Evolutionary conservation across 306 rosid species (phyloP).

Genomic region (Dalbergia oliveri): DNA sequence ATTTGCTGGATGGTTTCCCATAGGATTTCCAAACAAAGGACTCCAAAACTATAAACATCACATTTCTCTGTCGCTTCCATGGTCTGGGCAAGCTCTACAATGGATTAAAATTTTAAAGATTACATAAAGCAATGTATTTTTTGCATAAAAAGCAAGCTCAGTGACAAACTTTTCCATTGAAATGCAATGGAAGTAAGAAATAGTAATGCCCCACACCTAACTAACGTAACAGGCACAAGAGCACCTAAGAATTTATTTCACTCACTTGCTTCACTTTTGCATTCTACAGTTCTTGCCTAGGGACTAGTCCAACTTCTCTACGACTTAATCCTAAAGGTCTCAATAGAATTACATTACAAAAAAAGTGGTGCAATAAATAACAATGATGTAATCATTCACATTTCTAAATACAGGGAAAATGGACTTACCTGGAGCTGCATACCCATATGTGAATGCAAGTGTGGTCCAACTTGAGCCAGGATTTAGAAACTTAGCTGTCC

Average conservation of each 20-base stretch:
- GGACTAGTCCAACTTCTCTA: not conserved
- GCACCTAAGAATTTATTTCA: too few relatives aligned
- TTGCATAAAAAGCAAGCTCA: not conserved
- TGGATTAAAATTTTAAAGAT: not conserved
- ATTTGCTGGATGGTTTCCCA: constrained; percentile 1
- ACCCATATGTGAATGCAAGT: not conserved
- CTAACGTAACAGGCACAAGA: too few relatives aligned
- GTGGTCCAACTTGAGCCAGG: not conserved
- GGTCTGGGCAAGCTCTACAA: not conserved
- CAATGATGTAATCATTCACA: not conserved
- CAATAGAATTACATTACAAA: not conserved
- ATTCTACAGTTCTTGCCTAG: too few relatives aligned
- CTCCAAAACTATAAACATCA: not conserved
- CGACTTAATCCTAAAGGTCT: too few relatives aligned
- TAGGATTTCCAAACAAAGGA: not conserved
- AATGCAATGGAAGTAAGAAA: too few relatives aligned
- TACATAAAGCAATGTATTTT: not conserved
- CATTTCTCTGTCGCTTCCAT: not conserved
- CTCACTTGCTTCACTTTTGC: too few relatives aligned
- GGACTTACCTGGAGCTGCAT: not conserved
- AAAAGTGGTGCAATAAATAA: not conserved
- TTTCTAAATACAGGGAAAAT: not conserved
- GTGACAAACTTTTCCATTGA: not conserved
- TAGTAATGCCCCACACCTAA: too few relatives aligned
- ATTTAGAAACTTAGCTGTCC: not conserved